Base-by-base conservation (phyloP, 306 rosid genomes). In the Aeschynomene evenia region DNA sequence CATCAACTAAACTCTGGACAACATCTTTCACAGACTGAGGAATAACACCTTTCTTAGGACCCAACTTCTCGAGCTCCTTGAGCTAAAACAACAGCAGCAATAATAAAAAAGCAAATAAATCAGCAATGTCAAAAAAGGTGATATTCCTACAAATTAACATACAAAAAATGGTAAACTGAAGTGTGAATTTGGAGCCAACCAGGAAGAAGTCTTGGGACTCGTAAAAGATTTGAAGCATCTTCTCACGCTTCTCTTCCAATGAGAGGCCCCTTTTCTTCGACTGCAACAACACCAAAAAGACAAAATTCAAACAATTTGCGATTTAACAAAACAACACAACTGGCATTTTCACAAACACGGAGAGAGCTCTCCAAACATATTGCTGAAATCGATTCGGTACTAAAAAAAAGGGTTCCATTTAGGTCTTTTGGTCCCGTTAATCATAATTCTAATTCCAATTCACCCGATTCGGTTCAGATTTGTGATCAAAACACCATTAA, bases 191-290 rank as follows among this genome's bases (percentile, higher is more conserved):
- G 3, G 29, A n/a, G 66, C 80, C 72, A 76, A 90, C 97, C 76
- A 94, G 97, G 81, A 23, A 94, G 73, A 94, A 94, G 52, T 82
- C 96, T 76, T 94, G 98, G 12, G 96, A 90, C 3, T 90, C 97
- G 23, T 94, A 88, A 68, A 94, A 94, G 65, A 94, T 87, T 72
- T 90, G 96, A 73, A 90, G 98, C 88, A 94, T 94, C 89, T 85
- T 94, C 84, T 90, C 97, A 7, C 98, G 97, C 90, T 94, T 94
- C 86, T 94, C 98, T 53, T 94, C 97, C 84, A 94, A 62, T 10
- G 98, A 94, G 65, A 94, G 92, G 14, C 98, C 98, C 73, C 97
- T 83, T 83, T 87, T 94, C 94, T 94, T 90, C 61, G 97, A 94
- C 98, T 93, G 75, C 45, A 66, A 14, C 63, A 11, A 40, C 18